phyloP scores from a whole-genome alignment of 2,329 filamentous ascomycete species.

The Hypoxylon rubiginosum region DNA sequence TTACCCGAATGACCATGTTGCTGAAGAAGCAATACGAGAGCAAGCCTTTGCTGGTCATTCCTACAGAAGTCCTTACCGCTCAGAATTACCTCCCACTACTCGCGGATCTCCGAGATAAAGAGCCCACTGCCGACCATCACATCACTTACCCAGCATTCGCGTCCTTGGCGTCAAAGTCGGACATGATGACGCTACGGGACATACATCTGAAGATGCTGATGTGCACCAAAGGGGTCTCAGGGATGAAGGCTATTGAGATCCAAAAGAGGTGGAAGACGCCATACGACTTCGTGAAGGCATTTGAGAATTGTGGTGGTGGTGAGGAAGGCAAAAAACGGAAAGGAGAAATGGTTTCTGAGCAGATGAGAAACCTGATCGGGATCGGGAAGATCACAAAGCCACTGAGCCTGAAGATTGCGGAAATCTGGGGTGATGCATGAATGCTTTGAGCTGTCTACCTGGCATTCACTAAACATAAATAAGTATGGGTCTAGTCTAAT shows the following conservation, averaged over 20 bases:
- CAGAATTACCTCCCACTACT: constrained; percentile 76
- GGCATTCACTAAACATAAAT: not conserved
- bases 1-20: constrained; percentile 78
- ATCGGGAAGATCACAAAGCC: constrained; percentile 76
- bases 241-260: constrained; percentile 83
- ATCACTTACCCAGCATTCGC: constrained; percentile 80
- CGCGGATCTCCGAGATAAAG: constrained; percentile 66
- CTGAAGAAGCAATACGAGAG: constrained; percentile 75
- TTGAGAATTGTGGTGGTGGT: constrained; percentile 65
- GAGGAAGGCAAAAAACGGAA: constrained; percentile 68
- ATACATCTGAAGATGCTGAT: constrained; percentile 88
- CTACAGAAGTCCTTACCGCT: constrained; percentile 72
- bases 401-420: constrained; percentile 77
- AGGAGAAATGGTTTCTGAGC: constrained; percentile 69
- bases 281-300: constrained; percentile 77
- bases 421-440: constrained; percentile 74
- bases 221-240: constrained; percentile 80
- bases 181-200: constrained; percentile 79
- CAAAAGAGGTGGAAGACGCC: constrained; percentile 84
- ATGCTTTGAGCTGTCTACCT: not conserved
- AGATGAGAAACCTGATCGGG: constrained; percentile 71
- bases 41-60: constrained; percentile 72
- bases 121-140: constrained; percentile 67
- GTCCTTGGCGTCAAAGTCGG: constrained; percentile 80
- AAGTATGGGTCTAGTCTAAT: not conserved